These are phyloP conservation scores for Pachysolen tannophilus DNA, from an alignment of 805 yeast species.

Conservation along the genomic window DNA sequence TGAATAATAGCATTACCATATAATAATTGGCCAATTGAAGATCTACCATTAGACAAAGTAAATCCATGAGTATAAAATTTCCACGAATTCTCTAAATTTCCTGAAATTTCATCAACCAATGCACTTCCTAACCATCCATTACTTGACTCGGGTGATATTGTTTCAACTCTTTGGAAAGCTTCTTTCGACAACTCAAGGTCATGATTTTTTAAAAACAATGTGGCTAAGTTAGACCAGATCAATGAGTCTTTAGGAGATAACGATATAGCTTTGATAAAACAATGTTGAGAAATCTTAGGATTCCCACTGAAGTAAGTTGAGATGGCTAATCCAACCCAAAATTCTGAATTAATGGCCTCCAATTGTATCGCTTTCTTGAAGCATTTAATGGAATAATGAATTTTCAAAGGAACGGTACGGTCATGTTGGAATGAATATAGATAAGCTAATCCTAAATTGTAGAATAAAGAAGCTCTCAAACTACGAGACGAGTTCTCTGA, in stretches of 20 bases:
- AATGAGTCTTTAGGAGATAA: conserved; percentile 59
- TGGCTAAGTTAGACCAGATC: conserved; percentile 79
- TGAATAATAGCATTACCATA: conserved; percentile 55
- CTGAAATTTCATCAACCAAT: conserved; percentile 41
- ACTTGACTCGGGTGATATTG: conserved; percentile 70
- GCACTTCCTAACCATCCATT: conserved; percentile 88
- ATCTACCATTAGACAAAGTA: conserved; percentile 65
- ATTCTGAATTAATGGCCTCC: conserved; percentile 61
- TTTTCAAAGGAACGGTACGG: conserved; percentile 16
- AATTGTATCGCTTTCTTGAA: conserved; percentile 63
- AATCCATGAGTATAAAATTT: conserved; percentile 71
- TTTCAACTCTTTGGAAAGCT: conserved; percentile 66
- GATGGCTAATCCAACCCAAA: conserved; percentile 82
- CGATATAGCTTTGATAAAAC: conserved; percentile 75
- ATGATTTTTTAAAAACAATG: conserved; percentile 58
- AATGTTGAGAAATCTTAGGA: conserved; percentile 81
- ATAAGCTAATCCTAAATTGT: conserved; percentile 66
- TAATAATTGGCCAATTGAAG: conserved; percentile 60
- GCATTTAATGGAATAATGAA: conserved; percentile 45
- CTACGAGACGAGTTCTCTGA: conserved; percentile 34
- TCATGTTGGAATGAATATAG: conserved; percentile 28
- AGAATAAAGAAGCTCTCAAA: conserved; percentile 45
- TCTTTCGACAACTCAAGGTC: conserved; percentile 69
- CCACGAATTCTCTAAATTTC: conserved; percentile 42
- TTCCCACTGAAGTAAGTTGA: conserved; percentile 50